Percentiles rank a stretch among this genome's conserved stretches.
These are phyloP conservation scores for Metschnikowia santaceciliae DNA, from an alignment of 805 yeast species.

Conservation along the genomic window DNA sequence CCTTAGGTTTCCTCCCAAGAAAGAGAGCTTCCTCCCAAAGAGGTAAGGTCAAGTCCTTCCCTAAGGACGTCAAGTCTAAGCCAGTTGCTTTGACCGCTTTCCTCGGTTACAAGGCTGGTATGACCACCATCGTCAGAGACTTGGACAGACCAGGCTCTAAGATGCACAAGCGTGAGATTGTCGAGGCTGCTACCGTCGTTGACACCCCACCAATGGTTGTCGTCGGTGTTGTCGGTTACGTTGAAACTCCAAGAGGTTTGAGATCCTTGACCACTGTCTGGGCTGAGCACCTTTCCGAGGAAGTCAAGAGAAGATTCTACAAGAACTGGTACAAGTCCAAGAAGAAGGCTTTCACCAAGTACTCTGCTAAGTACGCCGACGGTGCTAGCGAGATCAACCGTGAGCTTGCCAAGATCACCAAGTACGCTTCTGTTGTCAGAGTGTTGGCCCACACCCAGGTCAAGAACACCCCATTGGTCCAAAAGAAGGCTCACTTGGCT, in stretches of 20 bases:
- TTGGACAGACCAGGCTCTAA: conserved; percentile 99
- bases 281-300: conserved; percentile 99
- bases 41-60: conserved; percentile 99
- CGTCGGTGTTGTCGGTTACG: conserved; percentile 99
- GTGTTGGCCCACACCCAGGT: conserved; percentile 99
- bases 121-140: conserved; percentile 99
- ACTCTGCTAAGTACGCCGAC: conserved; percentile 96
- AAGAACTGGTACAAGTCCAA: conserved; percentile 99
- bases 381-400: conserved; percentile 84
- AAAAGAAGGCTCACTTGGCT: conserved; percentile 99
- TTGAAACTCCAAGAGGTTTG: conserved; percentile 99
- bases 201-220: conserved; percentile 99
- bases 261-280: conserved; percentile 99
- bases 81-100: conserved; percentile 98
- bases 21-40: conserved; percentile 98
- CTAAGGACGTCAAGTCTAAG: conserved; percentile 96
- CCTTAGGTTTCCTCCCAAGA: conserved; percentile 99
- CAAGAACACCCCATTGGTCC: conserved; percentile 98
- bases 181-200: conserved; percentile 98
- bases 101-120: conserved; percentile 99
- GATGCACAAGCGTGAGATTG: conserved; percentile 99
- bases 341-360: conserved; percentile 99
- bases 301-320: conserved; percentile 99
- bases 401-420: conserved; percentile 97
- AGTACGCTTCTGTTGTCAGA: conserved; percentile 98